Conservation (phyloP, 495 filamentous ascomycete species). For the Neurospora sp. region DNA sequence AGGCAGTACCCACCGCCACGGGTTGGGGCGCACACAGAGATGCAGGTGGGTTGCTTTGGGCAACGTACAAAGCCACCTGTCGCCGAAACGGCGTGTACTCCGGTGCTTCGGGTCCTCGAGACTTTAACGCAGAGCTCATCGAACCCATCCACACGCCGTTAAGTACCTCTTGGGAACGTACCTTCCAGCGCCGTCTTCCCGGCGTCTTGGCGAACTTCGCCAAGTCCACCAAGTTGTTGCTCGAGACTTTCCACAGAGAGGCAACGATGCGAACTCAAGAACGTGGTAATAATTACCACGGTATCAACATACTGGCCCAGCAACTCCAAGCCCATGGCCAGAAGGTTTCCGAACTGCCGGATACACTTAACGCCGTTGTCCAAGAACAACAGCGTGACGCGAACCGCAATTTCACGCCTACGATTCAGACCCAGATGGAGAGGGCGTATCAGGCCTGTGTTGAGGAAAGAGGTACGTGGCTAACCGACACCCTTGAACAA, state of each 20-base stretch:
- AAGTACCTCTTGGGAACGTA: slow-evolving; percentile 39
- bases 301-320: slow-evolving; percentile 16
- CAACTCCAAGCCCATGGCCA: slow-evolving; percentile 37
- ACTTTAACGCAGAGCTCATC: slow-evolving; percentile 42
- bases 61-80: slow-evolving; percentile 55
- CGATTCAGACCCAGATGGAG: slow-evolving; percentile 37
- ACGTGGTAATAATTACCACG: slow-evolving; percentile 10
- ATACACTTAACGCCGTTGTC: slow-evolving; percentile 22
- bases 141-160: slow-evolving; percentile 23
- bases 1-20: slow-evolving; percentile 29
- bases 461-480: slow-evolving; percentile 30
- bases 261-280: slow-evolving; percentile 17
- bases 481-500: slow-evolving; percentile 2
- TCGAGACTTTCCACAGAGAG: slow-evolving; percentile 29
- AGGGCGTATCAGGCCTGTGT: slow-evolving; percentile 39
- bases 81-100: slow-evolving; percentile 31
- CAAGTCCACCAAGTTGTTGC: background rate
- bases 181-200: slow-evolving; percentile 33
- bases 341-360: slow-evolving; percentile 15
- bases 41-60: slow-evolving; percentile 41
- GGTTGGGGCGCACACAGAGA: slow-evolving; percentile 40
- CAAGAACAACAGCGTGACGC: slow-evolving; percentile 42
- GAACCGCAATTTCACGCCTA: slow-evolving; percentile 45
- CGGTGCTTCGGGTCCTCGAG: slow-evolving; percentile 25
- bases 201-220: slow-evolving; percentile 11